Conservation (phyloP, 495 filamentous ascomycete species). For the Astrothelium macrocarpum region DNA sequence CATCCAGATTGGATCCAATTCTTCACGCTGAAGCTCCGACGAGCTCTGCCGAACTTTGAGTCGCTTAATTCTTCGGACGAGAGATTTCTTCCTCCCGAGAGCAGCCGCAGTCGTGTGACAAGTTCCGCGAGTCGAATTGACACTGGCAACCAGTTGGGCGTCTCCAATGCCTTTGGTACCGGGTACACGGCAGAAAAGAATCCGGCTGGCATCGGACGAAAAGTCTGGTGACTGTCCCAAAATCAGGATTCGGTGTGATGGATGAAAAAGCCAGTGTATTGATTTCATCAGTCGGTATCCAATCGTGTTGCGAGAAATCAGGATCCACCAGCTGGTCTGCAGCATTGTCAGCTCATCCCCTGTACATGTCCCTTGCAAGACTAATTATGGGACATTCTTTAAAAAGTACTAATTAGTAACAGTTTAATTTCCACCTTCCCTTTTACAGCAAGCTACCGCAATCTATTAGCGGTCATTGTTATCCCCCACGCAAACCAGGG, state of each 20-base stretch:
- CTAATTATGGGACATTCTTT: constrained; percentile 1
- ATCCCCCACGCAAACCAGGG: not conserved
- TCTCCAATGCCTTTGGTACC: not conserved
- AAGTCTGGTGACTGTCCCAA: not conserved
- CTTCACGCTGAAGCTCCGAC: not conserved
- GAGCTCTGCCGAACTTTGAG: not conserved
- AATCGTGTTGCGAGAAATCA: not conserved
- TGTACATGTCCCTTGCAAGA: not conserved
- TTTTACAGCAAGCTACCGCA: not conserved
- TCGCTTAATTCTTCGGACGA: not conserved
- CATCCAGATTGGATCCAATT: not conserved
- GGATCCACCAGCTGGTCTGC: not conserved
- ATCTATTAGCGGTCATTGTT: not conserved
- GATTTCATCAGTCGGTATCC: not conserved
- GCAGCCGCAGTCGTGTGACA: constrained; percentile 4
- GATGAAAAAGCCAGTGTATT: not conserved
- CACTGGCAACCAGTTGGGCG: not conserved
- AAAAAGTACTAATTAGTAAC: not conserved
- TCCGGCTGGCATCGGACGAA: not conserved
- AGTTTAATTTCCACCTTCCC: not conserved
- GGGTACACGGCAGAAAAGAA: constrained; percentile 5
- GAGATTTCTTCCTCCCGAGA: not conserved
- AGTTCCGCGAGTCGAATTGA: not conserved
- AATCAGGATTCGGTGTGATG: constrained; percentile 2
- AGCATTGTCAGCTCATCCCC: not conserved